Conservation (phyloP, 176 grass and related monocot genomes). For the Saccharum officinarum region DNA sequence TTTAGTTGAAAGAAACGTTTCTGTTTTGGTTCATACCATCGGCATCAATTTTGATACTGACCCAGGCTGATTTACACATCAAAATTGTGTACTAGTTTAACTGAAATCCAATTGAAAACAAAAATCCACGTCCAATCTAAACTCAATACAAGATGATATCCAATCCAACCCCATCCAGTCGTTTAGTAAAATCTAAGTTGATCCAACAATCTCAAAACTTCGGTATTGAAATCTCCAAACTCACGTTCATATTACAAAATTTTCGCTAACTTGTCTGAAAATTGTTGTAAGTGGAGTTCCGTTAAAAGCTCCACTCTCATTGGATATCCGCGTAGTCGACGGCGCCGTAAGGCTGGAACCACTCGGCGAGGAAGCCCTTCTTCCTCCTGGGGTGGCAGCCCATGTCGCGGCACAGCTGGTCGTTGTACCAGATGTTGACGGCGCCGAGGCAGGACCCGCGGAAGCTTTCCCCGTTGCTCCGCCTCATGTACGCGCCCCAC, state of each 20-base stretch:
- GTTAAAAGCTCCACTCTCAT: background rate
- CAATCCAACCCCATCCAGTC: too few species aligned
- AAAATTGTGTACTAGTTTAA: background rate
- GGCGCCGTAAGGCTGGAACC: constrained; percentile 58
- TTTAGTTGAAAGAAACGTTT: constrained; percentile 19
- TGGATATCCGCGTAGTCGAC: constrained; percentile 48
- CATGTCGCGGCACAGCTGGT: constrained; percentile 73
- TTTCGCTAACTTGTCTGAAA: background rate
- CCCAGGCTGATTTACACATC: background rate
- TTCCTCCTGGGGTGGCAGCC: constrained; percentile 65
- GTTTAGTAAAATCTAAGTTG: too few species aligned
- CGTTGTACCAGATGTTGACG: constrained; percentile 68
- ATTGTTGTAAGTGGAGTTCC: background rate
- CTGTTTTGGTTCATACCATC: background rate
- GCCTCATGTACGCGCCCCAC: constrained; percentile 56
- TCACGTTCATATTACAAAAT: background rate
- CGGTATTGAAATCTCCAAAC: too few species aligned
- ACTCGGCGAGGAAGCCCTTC: constrained; percentile 61
- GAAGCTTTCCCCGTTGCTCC: constrained; percentile 14
- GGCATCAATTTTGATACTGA: too few species aligned
- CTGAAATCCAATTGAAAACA: background rate
- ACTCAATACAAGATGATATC: background rate
- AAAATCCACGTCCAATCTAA: too few species aligned
- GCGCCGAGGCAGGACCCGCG: constrained; percentile 41
- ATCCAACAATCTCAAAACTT: too few species aligned